phyloP scores from a whole-genome alignment of 176 grass and related monocot species.

The Pontederia crassipes region DNA sequence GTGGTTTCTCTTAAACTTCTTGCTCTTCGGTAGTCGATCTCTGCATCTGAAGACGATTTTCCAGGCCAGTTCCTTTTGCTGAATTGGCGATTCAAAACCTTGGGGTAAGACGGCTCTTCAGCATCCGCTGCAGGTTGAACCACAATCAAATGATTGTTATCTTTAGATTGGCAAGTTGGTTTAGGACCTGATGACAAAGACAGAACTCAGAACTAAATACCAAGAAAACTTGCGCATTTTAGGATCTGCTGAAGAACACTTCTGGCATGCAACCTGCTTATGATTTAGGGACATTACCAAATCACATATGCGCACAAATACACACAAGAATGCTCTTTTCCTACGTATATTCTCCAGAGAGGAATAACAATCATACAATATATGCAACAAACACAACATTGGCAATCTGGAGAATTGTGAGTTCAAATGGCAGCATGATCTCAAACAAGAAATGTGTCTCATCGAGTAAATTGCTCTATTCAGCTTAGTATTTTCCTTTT shows the following conservation, averaged over 20 bases:
- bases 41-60: constrained; percentile 80
- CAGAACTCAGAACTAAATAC: not conserved
- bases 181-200: not conserved
- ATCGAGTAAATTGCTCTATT: too few relatives aligned
- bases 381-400: too few relatives aligned
- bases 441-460: too few relatives aligned
- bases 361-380: too few relatives aligned
- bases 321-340: not conserved
- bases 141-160: constrained; percentile 14
- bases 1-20: constrained; percentile 96
- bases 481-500: too few relatives aligned
- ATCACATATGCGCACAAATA: not conserved
- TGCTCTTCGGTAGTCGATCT: constrained; percentile 82
- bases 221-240: not conserved
- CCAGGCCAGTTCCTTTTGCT: constrained; percentile 52
- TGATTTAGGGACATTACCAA: too few relatives aligned
- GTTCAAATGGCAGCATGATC: too few relatives aligned
- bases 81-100: constrained; percentile 30
- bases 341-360: not conserved
- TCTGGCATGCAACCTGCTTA: too few relatives aligned
- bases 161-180: not conserved
- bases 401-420: too few relatives aligned
- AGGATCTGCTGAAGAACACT: too few relatives aligned
- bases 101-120: constrained; percentile 44
- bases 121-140: constrained; percentile 43